Evolutionary conservation across 164 flowering plant species (phyloP).

Genomic region (Nymphaea colorata): DNA sequence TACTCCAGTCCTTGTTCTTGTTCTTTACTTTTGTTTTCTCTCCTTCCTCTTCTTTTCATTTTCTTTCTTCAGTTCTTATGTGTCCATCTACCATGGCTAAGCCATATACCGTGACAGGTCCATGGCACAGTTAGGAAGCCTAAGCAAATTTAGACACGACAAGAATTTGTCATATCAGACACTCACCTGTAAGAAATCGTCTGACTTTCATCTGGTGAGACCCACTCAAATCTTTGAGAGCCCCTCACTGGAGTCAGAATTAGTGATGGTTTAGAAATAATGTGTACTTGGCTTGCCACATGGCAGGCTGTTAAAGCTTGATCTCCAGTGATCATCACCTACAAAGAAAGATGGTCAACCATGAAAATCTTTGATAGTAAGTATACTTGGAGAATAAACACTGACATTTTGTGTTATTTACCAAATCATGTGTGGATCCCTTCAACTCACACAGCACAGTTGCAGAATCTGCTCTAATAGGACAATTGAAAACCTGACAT

Average conservation of each 20-base stretch:
- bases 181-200: constrained; percentile 37
- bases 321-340: constrained; percentile 99
- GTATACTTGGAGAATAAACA: neutral
- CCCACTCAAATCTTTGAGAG: constrained; percentile 52
- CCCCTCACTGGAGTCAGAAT: constrained; percentile 42
- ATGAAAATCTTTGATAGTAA: neutral
- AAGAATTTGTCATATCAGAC: neutral
- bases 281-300: constrained; percentile 94
- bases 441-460: constrained; percentile 63
- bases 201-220: constrained; percentile 80
- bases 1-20: no score
- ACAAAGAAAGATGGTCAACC: neutral
- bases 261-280: constrained; percentile 66
- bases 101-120: no score
- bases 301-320: constrained; percentile 98
- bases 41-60: no score
- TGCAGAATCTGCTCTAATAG: constrained; percentile 83
- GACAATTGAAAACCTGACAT: constrained; percentile 86
- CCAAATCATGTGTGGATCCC: constrained; percentile 92
- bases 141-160: no score
- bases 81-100: no score
- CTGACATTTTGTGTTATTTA: constrained; percentile 15
- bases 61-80: no score
- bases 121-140: no score
- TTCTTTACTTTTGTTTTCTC: no score